Conservation (phyloP, 2,329 filamentous ascomycete species). For the Phialophora chinensis region DNA sequence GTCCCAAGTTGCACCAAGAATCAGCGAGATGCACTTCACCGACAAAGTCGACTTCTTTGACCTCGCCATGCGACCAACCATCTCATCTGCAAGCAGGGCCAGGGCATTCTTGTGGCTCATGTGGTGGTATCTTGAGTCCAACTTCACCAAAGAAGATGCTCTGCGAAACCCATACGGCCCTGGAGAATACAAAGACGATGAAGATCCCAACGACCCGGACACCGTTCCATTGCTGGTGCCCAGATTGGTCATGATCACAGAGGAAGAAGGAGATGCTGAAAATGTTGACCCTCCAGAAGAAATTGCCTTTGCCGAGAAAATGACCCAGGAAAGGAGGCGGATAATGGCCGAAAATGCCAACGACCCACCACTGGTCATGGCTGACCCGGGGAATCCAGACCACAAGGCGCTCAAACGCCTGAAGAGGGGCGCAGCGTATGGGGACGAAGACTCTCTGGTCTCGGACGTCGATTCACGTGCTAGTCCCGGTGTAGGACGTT, state of each 20-base stretch:
- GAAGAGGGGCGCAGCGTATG: slow-evolving; percentile 48
- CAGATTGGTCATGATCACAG: slow-evolving; percentile 54
- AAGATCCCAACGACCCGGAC: slow-evolving; percentile 46
- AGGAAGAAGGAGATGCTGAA: slow-evolving; percentile 57
- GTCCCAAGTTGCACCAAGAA: slow-evolving; percentile 84
- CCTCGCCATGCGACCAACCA: slow-evolving; percentile 86
- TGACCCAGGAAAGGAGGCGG: slow-evolving; percentile 55
- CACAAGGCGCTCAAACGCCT: slow-evolving; percentile 51
- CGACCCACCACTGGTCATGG: slow-evolving; percentile 43
- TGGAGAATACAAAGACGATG: slow-evolving; percentile 43
- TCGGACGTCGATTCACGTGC: slow-evolving; percentile 39
- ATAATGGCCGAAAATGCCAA: slow-evolving; percentile 51
- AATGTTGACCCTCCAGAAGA: slow-evolving; percentile 58
- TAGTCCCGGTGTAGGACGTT: slow-evolving; percentile 36
- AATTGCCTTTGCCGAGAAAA: slow-evolving; percentile 55
- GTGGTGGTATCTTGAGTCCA: slow-evolving; percentile 97
- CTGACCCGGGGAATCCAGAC: slow-evolving; percentile 43
- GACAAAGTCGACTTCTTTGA: slow-evolving; percentile 90
- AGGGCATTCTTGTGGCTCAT: slow-evolving; percentile 94
- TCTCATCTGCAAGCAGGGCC: slow-evolving; percentile 81
- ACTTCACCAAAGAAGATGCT: slow-evolving; percentile 82
- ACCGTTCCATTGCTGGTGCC: slow-evolving; percentile 56
- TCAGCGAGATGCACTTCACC: slow-evolving; percentile 91
- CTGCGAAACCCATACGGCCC: slow-evolving; percentile 87
- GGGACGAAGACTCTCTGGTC: slow-evolving; percentile 36